Conservation (phyloP, 805 yeast species). For the Pichia manshurica region DNA sequence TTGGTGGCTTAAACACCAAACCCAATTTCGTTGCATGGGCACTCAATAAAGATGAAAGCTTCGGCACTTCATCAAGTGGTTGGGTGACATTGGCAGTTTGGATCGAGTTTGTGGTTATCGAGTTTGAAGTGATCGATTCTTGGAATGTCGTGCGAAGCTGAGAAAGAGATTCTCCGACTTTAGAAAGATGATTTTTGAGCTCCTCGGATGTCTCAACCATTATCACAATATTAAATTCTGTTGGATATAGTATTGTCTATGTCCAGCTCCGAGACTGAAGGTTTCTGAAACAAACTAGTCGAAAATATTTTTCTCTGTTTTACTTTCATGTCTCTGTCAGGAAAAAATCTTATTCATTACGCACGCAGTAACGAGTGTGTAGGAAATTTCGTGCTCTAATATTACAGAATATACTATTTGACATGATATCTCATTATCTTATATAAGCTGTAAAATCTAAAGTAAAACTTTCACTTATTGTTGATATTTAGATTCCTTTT, state of each 20-base stretch:
- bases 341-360: too few species aligned
- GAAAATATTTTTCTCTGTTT: too few species aligned
- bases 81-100: conserved; percentile 28
- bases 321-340: too few species aligned
- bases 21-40: conserved; percentile 80
- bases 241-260: not conserved
- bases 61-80: conserved; percentile 54
- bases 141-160: not conserved
- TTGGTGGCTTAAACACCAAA: conserved; percentile 58
- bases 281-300: not conserved
- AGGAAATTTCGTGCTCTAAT: too few species aligned
- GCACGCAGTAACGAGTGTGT: too few species aligned
- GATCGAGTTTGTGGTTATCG: not conserved
- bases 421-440: too few species aligned
- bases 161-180: not conserved
- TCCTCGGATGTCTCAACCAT: conserved; percentile 1
- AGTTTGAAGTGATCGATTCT: not conserved
- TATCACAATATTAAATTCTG: too few species aligned
- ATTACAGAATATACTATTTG: too few species aligned
- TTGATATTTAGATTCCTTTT: too few species aligned
- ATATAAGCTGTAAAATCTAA: too few species aligned
- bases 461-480: too few species aligned
- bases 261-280: not conserved
- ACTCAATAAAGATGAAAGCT: conserved; percentile 52
- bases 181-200: not conserved